Base-by-base conservation (phyloP, 306 rosid genomes). In the Albizia julibrissin region DNA sequence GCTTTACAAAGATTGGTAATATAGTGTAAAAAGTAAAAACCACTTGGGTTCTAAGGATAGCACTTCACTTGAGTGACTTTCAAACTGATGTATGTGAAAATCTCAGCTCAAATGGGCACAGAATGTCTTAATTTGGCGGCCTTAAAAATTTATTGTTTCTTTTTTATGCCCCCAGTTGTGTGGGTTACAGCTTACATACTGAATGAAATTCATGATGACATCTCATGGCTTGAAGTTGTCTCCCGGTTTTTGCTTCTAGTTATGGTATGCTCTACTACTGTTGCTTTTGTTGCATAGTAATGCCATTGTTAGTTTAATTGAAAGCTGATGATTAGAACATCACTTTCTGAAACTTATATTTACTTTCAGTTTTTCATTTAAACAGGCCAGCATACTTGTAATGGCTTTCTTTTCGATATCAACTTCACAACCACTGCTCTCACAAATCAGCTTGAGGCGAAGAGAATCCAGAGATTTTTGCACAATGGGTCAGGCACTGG, bases 401-500 rank as follows among this genome's bases (percentile, higher is more conserved):
- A 81, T 90, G 82, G 89, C 92, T 84, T 87, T 95, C 91, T 92
- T 92, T 89, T 95, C 98, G 9, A 86, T 91, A 85, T 95, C 99
- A 82, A 93, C 94, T 86, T 93, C 99, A 77, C 98, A 92, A 88
- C 99, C 99, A 72, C 89, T 95, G 84, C 91, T 93, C 77, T 92
- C 99, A 3, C 96, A 95, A 91, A 89, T 93, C 88, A 95, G 98
- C 91, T 87, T 95, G 82, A 89, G 98, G 88, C 90, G 85, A 86
- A 90, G 89, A 85, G 96, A 89, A 47, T 71, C 93, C 72, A 86
- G 87, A 72, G 92, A 91, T 77, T 88, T 85, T 80, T 88, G 87
- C 81, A 81, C 99, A 74, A 95, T 95, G 99, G 98, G 99, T 26
- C 92, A 89, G 86, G 99, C 99, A 77, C 88, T 95, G 46, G 99